These are phyloP conservation scores for Rubia yunnanensis DNA, from an alignment of 257 asterid genomes.

Conservation along the genomic window DNA sequence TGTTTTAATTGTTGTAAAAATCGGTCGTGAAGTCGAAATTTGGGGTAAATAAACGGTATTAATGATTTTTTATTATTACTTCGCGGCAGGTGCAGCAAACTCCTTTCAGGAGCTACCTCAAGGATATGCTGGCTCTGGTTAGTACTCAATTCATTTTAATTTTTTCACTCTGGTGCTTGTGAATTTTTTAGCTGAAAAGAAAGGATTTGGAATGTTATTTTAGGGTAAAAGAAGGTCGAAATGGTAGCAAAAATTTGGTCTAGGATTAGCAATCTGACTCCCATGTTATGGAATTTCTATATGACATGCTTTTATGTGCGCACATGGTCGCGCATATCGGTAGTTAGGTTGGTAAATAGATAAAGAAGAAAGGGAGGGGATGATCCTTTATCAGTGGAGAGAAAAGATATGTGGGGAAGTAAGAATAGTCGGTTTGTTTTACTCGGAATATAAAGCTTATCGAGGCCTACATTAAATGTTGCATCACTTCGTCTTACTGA, in stretches of 20 bases:
- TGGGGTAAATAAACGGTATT: not conserved
- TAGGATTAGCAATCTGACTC: not conserved
- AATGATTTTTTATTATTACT: not conserved
- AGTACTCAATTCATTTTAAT: slow-evolving; percentile 12
- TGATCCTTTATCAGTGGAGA: not conserved
- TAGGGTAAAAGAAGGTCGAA: not conserved
- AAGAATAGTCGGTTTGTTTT: not conserved
- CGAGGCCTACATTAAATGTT: not conserved
- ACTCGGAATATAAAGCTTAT: not conserved
- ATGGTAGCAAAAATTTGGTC: not conserved
- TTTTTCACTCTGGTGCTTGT: not conserved
- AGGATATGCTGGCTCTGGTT: slow-evolving; percentile 53
- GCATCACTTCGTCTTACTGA: not conserved
- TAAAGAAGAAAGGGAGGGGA: not conserved
- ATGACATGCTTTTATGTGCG: too few relatives aligned
- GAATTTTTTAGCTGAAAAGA: not conserved
- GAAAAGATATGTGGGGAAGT: not conserved
- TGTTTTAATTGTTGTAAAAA: not conserved
- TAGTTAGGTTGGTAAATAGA: not conserved
- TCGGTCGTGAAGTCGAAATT: not conserved
- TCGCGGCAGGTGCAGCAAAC: slow-evolving; percentile 58
- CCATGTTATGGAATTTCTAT: too few relatives aligned
- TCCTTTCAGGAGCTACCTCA: slow-evolving; percentile 61
- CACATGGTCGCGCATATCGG: not conserved
- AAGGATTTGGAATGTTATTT: too few relatives aligned